Evolutionary conservation across 2,329 filamentous ascomycete species (phyloP), one percentile per base, ranked within the genome.

Genomic region (Fusarium anthophilum): DNA sequence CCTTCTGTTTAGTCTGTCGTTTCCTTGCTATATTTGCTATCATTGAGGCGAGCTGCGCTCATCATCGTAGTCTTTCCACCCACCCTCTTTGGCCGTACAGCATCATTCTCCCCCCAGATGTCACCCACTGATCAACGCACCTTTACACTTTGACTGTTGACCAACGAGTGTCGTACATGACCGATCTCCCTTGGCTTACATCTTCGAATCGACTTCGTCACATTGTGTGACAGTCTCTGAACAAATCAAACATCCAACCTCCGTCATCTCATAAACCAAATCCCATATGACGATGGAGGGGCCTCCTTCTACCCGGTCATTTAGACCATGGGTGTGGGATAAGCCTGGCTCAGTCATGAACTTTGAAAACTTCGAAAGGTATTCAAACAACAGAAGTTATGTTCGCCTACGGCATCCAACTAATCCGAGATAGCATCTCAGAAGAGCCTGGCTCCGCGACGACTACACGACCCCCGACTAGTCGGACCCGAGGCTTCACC

Each of bases 331-430:
- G 73, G 72, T 69, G 38, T 77, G 77, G 72, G 75, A 73, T 17
- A 75, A 78, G 63, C 75, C 76, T 10, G 67, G 66, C 54, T 73
- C 72, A 26, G 76, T 74, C 35, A 74, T 75, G 63, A 76, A 77
- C 51, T 78, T 78, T 62, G 76, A 77, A 55, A 76, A 77, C 56
- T 78, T 78, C 57, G 76, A 77, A 57, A 78, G 76, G 76, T 78
- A 66, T 70, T 45, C 39, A 38, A 32, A 37, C 47, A 53, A 54
- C 28, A 51, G 32, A 35, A 66, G 53, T 35, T n/a, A 63, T 63
- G 54, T 43, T 51, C 63, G 55, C 50, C 66, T 50, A 60, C 30
- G 51, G 54, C 22, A 70, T 43, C 63, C 41, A 56, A 73, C 64
- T 73, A 67, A 75, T 39, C 37, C 44, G 20, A 45, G 35, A 45